These are phyloP conservation scores for Galerina marginata DNA, from an alignment of 768 basidiomycete species.

Conservation along the genomic window DNA sequence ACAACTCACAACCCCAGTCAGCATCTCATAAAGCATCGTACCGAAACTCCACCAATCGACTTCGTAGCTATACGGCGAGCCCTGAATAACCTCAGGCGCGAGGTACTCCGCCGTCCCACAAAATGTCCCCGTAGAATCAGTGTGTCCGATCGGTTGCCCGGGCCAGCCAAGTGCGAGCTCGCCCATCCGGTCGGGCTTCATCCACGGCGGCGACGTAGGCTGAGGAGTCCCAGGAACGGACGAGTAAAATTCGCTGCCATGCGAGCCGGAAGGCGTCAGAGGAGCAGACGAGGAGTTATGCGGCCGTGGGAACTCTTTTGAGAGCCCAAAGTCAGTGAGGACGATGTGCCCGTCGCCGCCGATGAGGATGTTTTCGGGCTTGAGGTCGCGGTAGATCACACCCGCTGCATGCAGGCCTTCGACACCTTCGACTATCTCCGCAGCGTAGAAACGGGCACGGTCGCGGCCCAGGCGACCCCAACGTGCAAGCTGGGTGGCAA, in stretches of 20 bases:
- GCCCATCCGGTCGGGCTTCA: conserved; percentile 64
- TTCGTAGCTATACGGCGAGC: conserved; percentile 87
- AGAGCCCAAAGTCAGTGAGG: conserved; percentile 95
- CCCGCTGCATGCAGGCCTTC: conserved; percentile 93
- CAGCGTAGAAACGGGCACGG: conserved; percentile 95
- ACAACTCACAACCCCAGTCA: conserved; percentile 87
- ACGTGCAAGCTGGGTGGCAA: conserved; percentile 95
- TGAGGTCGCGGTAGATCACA: conserved; percentile 97
- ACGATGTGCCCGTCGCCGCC: conserved; percentile 95
- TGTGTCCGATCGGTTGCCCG: conserved; percentile 48
- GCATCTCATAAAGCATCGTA: conserved; percentile 97
- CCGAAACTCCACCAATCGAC: conserved; percentile 99
- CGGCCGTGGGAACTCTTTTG: conserved; percentile 84
- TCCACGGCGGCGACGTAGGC: conserved; percentile 74
- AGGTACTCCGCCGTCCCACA: conserved; percentile 97
- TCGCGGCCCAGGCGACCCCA: conserved; percentile 95
- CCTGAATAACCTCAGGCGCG: conserved; percentile 96
- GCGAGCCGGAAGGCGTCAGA: conserved; percentile 57
- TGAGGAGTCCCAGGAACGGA: conserved; percentile 50
- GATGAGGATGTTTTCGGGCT: conserved; percentile 96
- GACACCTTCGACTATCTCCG: conserved; percentile 96
- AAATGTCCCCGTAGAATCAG: conserved; percentile 84
- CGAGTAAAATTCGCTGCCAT: conserved; percentile 59
- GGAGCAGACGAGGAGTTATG: conserved; percentile 51
- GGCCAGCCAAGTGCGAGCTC: conserved; percentile 65